Base-by-base conservation (phyloP, 225 moss, liverwort and hornwort species). In the Sphagnum tenellum region DNA sequence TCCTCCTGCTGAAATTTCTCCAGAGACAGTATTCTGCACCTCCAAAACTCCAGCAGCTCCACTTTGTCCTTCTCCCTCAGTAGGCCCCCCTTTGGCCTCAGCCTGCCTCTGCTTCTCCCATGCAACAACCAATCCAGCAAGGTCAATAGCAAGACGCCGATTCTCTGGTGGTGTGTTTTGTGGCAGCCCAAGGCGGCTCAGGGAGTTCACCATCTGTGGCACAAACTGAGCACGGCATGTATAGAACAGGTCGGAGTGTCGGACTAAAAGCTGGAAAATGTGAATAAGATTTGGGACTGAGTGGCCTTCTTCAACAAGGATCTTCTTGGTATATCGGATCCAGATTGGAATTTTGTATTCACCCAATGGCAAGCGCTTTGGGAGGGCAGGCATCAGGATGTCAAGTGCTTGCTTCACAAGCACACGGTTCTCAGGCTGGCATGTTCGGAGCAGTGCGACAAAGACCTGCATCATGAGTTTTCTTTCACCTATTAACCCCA, bases 281-380 rank as follows among this genome's bases (percentile, higher is more conserved):
- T 99, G 98, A 60, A 99, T 99, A 29, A 99, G 75, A 60, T 93
- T 99, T 47, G 98, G 98, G 58, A 99, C 98, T 51, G 98, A 99
- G 71, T 99, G 98, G 49, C 98, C 98, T 72, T 99, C 98, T 75
- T 99, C 98, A 62, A 99, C 98, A 65, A 99, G 66, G 69, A 99
- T 99, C 77, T 99, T 99, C 65, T 99, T 99, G n/a, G 98, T 99
- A 66, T 99, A 99, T 54, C 98, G 98, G 74, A 99, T 99, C 98
- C 98, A 99, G 59, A 99, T 99, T n/a, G 98, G 98, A 75, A 99
- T 91, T 77, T 86, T 99, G 64, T 81, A 87, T 63, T 99, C 98
- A 52, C 90, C 93, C 67, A 93, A 77, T 3, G 98, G 98, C 50
- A 99, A 78, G 75, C 98, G 87, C 47, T 89, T 84, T 59, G 98